Evolutionary conservation across 306 rosid genomes (phyloP).

Genomic region (Alnus rubra): DNA sequence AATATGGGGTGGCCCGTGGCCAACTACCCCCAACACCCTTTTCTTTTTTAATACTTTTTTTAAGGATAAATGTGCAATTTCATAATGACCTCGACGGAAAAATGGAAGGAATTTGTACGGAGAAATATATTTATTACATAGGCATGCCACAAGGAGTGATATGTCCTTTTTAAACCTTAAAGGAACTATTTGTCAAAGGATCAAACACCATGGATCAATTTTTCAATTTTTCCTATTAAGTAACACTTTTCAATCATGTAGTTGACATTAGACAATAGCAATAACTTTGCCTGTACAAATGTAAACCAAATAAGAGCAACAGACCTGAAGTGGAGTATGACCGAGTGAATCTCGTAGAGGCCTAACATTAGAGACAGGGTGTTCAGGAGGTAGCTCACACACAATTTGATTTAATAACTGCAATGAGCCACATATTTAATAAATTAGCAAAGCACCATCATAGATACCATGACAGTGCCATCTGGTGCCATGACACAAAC

Average conservation of each 20-base stretch:
- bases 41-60: too few relatives aligned
- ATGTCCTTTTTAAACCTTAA: neutral
- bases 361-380: conserved; percentile 69
- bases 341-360: conserved; percentile 96
- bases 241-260: neutral
- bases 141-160: neutral
- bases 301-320: conserved; percentile 6
- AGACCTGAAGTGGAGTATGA: conserved; percentile 93
- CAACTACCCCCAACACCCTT: too few relatives aligned
- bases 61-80: too few relatives aligned
- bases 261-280: neutral
- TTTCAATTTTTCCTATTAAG: neutral
- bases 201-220: neutral
- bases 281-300: neutral
- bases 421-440: conserved; percentile 21
- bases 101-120: too few relatives aligned
- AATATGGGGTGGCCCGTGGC: too few relatives aligned
- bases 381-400: conserved; percentile 89
- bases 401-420: conserved; percentile 97
- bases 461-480: neutral
- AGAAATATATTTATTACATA: too few relatives aligned
- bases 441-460: neutral
- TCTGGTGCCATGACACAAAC: neutral
- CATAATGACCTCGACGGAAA: too few relatives aligned
- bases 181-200: neutral